Evolutionary conservation across 1,284 basidiomycete genomes (phyloP).

Genomic region (Puccinia brachypodii): DNA sequence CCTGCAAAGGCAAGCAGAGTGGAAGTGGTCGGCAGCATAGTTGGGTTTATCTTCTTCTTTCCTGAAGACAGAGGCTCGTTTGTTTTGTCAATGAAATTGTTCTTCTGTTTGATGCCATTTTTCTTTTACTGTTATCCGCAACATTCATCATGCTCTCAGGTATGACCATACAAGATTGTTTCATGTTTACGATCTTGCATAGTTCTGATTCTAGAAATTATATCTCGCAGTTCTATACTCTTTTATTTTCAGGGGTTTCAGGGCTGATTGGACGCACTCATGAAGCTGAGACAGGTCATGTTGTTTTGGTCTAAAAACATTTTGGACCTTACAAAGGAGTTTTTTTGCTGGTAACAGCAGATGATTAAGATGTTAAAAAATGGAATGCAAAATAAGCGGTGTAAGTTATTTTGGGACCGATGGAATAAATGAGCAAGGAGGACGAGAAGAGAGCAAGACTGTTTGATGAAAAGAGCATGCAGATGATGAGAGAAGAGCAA

Average conservation of each 20-base stretch:
- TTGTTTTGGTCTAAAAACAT: no score
- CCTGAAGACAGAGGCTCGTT: background rate
- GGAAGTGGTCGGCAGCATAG: background rate
- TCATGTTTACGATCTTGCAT: background rate
- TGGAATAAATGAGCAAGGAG: slow-evolving; percentile 8
- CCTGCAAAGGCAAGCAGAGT: background rate
- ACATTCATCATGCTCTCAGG: background rate
- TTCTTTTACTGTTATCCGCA: background rate
- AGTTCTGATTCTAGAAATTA: background rate
- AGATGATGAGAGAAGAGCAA: slow-evolving; percentile 3
- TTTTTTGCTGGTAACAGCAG: no score
- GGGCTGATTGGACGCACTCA: no score
- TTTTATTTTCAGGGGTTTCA: background rate
- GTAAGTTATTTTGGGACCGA: background rate
- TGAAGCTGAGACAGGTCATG: no score
- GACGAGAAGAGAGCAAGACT: background rate
- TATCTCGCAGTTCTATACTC: background rate
- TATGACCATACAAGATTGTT: background rate
- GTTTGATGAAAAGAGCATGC: slow-evolving; percentile 4
- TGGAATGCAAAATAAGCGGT: no score
- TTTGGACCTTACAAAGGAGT: no score
- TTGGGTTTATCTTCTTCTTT: background rate
- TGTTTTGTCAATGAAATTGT: background rate
- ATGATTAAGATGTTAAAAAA: no score
- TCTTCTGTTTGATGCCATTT: background rate